Conservation (phyloP, 1,139 yeast genomes). For the Diutina neorugosa region DNA sequence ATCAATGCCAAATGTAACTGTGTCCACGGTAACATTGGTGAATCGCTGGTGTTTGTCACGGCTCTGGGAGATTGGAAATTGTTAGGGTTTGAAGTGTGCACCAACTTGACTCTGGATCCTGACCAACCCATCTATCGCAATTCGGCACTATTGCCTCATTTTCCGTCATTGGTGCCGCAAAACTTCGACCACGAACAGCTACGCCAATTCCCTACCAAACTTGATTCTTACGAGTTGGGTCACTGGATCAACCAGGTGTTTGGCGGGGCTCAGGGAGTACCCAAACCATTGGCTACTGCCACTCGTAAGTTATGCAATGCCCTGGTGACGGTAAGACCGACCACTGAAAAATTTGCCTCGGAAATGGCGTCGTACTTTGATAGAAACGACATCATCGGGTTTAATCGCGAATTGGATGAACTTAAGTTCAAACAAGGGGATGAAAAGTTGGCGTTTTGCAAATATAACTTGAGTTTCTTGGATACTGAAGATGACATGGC, state of each 20-base stretch:
- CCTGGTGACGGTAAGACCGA: constrained; percentile 27
- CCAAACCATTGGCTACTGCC: constrained; percentile 8
- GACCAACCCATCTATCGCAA: constrained; percentile 33
- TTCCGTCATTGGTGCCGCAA: constrained; percentile 25
- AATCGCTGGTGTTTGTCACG: constrained; percentile 47
- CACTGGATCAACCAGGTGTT: constrained; percentile 37
- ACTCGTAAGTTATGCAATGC: constrained; percentile 15
- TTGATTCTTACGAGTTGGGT: constrained; percentile 60
- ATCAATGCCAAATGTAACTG: constrained; percentile 54
- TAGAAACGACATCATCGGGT: constrained; percentile 27
- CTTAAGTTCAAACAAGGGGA: constrained; percentile 35
- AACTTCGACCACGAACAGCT: constrained; percentile 37
- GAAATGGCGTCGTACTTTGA: constrained; percentile 30
- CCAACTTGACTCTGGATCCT: constrained; percentile 38
- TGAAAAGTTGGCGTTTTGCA: constrained; percentile 44
- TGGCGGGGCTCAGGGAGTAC: constrained; percentile 6
- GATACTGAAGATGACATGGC: constrained; percentile 9
- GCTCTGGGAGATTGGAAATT: constrained; percentile 72
- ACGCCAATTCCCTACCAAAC: constrained; percentile 27
- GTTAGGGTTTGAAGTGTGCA: constrained; percentile 70
- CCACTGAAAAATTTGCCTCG: constrained; percentile 37
- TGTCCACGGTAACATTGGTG: constrained; percentile 52
- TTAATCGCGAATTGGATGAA: constrained; percentile 40
- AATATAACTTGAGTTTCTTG: constrained; percentile 23
- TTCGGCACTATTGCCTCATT: constrained; percentile 15